Base-by-base conservation (phyloP, 345 rosid species). In the Citrus inodora region DNA sequence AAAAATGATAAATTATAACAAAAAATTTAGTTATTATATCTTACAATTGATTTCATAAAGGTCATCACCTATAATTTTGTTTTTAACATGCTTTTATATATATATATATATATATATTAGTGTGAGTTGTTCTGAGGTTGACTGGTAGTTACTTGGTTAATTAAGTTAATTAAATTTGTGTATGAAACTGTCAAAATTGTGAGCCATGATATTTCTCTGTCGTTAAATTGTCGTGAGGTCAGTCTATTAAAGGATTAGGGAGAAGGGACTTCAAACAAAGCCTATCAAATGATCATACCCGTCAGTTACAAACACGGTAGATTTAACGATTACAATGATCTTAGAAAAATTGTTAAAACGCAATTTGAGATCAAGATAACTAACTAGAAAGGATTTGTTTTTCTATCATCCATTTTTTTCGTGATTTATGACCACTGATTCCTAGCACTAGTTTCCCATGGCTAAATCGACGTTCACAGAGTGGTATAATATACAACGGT, bases 81-180 rank as follows among this genome's bases (percentile, higher is more conserved):
- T 42, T 42, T 42, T 42, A 42, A 42, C 14, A n/a, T 64, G 68
- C 40, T 33, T 33, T 33, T 30, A 30, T 30, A 30, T 30, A 30
- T 30, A 30, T 30, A 30, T 30, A 30, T 30, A 30, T 30, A 30
- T 30, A 16, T 6, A 32, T 32, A 27, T 74, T 62, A 4, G 21
- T 27, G 69, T 62, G 51, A 30, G 42, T 73, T 28, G 7, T 66
- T 35, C 19, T n/a, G 48, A 35, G 25, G 69, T 78, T 51, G 76
- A 37, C 25, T 35, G 64, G 33, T 33, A 37, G 70, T n/a, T 71
- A 51, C n/a, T 17, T 32, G 7, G 76, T 78, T 74, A 40, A 79
- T 78, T 82, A 75, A 74, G 76, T 78, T 74, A 40, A 79, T 78
- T 82, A 75, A 35, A 35, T 35, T 35, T 35, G 37, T 35, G 37